phyloP scores from a whole-genome alignment of 106 monocot genomes.

The Gastrodia elata region DNA sequence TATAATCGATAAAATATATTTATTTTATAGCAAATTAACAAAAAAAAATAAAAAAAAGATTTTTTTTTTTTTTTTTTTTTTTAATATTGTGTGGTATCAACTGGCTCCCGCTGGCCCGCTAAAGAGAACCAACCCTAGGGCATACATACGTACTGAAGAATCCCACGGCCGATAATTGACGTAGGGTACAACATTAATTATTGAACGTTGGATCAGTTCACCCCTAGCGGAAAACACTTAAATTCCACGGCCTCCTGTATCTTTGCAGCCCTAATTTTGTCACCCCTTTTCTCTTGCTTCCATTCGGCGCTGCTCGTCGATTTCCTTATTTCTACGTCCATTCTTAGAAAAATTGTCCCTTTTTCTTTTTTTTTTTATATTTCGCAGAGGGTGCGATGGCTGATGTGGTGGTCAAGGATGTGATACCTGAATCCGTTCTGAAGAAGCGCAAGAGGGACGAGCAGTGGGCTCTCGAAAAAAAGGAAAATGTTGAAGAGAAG shows the following conservation, averaged over 20 bases:
- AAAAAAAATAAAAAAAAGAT: too few species aligned
- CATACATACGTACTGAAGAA: not conserved
- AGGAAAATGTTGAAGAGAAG: slow-evolving; percentile 25
- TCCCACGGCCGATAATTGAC: not conserved
- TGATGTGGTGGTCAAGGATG: slow-evolving; percentile 14
- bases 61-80: too few species aligned
- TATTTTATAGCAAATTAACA: too few species aligned
- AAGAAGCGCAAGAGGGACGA: slow-evolving; percentile 68
- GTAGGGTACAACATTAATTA: not conserved
- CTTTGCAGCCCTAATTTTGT: not conserved
- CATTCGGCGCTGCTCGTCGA: not conserved
- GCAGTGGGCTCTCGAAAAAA: slow-evolving; percentile 48
- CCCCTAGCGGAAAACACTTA: not conserved
- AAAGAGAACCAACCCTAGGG: too few species aligned
- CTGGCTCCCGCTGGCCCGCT: too few species aligned
- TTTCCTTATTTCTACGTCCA: not conserved
- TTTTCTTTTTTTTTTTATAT: not conserved
- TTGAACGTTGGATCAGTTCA: not conserved
- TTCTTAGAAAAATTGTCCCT: not conserved
- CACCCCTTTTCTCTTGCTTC: not conserved
- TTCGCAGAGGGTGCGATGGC: slow-evolving; percentile 18
- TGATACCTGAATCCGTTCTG: slow-evolving; percentile 61
- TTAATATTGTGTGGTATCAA: too few species aligned
- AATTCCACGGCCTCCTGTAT: not conserved
- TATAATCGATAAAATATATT: too few species aligned